These are phyloP conservation scores for Ascoidea rubescens DNA, from an alignment of 805 yeast genomes.

Conservation along the genomic window DNA sequence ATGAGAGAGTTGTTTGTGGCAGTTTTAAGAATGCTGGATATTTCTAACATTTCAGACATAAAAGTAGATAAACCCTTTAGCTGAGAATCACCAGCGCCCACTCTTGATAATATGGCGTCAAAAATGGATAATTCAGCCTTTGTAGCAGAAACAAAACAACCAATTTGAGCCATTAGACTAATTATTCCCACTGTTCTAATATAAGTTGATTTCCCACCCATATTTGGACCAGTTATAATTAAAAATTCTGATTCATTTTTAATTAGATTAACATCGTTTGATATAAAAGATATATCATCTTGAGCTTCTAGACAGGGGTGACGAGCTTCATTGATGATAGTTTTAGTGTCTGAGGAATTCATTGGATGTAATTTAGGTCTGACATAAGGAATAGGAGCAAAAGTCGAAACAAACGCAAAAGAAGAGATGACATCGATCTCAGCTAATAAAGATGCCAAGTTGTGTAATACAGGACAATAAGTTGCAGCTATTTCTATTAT, in stretches of 20 bases:
- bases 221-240: conserved; percentile 90
- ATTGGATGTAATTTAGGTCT: conserved; percentile 58
- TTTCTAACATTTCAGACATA: conserved; percentile 93
- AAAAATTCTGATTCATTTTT: conserved; percentile 51
- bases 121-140: conserved; percentile 70
- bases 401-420: conserved; percentile 73
- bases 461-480: conserved; percentile 65
- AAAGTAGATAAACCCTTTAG: conserved; percentile 93
- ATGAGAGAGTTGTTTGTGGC: conserved; percentile 71
- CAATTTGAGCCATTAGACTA: conserved; percentile 77
- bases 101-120: conserved; percentile 88
- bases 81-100: conserved; percentile 98
- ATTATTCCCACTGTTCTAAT: conserved; percentile 84
- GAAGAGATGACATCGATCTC: conserved; percentile 73
- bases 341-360: conserved; percentile 27
- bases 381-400: conserved; percentile 72
- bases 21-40: conserved; percentile 71
- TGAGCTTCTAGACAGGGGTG: conserved; percentile 93
- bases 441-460: conserved; percentile 49
- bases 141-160: conserved; percentile 74
- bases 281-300: conserved; percentile 79
- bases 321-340: conserved; percentile 60
- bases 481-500: conserved; percentile 72
- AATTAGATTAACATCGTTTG: conserved; percentile 70
- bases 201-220: conserved; percentile 96